These are phyloP conservation scores for Globisporangium solare DNA, from an alignment of 352 stramenopile genomes.

Conservation along the genomic window DNA sequence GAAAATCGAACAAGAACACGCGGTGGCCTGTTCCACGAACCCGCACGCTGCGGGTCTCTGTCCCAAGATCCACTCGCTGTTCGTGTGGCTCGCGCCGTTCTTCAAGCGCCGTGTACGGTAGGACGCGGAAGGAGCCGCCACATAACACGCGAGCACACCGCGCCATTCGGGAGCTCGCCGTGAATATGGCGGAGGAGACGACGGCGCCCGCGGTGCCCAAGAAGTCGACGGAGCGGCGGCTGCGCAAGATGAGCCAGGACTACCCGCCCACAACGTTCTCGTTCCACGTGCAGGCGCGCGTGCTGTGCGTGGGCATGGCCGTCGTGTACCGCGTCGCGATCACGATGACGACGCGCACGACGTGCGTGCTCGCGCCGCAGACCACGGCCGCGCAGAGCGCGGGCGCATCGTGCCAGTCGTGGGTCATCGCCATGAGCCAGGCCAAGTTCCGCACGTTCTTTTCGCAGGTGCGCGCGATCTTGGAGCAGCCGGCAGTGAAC, in stretches of 20 bases:
- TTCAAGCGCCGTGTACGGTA: too few species aligned
- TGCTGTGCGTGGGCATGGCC: constrained; percentile 51
- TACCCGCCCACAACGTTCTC: constrained; percentile 41
- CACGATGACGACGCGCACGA: constrained; percentile 15
- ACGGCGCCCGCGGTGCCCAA: background rate
- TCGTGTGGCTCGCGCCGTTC: too few species aligned
- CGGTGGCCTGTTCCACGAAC: too few species aligned
- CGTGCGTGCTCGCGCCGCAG: constrained; percentile 11
- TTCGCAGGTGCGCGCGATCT: constrained; percentile 30
- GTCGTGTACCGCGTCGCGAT: constrained; percentile 58
- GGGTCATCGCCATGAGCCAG: constrained; percentile 61
- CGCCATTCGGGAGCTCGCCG: too few species aligned
- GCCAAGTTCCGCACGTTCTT: constrained; percentile 51
- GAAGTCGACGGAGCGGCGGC: constrained; percentile 29
- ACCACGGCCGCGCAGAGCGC: constrained; percentile 7
- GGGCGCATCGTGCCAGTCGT: constrained; percentile 30
- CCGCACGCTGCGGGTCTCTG: too few species aligned
- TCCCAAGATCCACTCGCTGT: too few species aligned
- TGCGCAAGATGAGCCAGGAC: constrained; percentile 62
- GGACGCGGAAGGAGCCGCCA: too few species aligned
- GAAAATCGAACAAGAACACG: too few species aligned
- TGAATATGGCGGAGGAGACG: background rate
- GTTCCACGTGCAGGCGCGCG: constrained; percentile 38
- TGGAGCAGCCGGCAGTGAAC: constrained; percentile 28
- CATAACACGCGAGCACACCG: too few species aligned